These are phyloP conservation scores for Funneliformis caledonium DNA, from an alignment of 371 early-diverging fungal species.

Conservation along the genomic window DNA sequence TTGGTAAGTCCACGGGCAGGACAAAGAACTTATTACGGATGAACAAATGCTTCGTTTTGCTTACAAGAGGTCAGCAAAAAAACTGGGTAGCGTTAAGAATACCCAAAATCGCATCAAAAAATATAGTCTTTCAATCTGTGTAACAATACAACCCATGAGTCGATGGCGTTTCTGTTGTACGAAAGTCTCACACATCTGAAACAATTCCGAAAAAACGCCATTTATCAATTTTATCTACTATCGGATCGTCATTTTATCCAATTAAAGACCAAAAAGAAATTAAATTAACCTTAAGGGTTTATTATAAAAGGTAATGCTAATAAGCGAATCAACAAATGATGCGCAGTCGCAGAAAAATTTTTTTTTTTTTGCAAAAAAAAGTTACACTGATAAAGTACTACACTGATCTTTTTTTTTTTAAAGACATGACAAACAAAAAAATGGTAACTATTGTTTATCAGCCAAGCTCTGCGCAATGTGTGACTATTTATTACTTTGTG, in stretches of 20 bases:
- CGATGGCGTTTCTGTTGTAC: constrained; percentile 8
- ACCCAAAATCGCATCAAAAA: constrained; percentile 7
- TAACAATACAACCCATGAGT: constrained; percentile 18
- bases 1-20: constrained; percentile 28
- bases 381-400: not conserved
- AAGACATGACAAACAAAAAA: not conserved
- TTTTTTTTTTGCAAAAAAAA: not conserved
- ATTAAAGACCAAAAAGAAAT: not conserved
- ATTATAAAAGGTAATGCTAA: not conserved
- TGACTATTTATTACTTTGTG: not conserved
- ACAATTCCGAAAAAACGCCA: no score
- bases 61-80: constrained; percentile 29
- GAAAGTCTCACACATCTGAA: not conserved
- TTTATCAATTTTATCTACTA: not conserved
- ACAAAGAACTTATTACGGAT: not conserved
- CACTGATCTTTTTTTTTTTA: not conserved
- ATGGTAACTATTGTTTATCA: not conserved
- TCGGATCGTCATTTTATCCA: not conserved
- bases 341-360: not conserved
- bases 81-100: not conserved
- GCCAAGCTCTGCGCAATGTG: not conserved
- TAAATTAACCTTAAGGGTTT: not conserved
- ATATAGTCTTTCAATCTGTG: constrained; percentile 4
- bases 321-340: not conserved
- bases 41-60: constrained; percentile 34